A percentile compares a stretch with the other conserved stretches of the same genome.
phyloP scores from a whole-genome alignment of 352 stramenopile genomes.

The Phytopythium sindhum region DNA sequence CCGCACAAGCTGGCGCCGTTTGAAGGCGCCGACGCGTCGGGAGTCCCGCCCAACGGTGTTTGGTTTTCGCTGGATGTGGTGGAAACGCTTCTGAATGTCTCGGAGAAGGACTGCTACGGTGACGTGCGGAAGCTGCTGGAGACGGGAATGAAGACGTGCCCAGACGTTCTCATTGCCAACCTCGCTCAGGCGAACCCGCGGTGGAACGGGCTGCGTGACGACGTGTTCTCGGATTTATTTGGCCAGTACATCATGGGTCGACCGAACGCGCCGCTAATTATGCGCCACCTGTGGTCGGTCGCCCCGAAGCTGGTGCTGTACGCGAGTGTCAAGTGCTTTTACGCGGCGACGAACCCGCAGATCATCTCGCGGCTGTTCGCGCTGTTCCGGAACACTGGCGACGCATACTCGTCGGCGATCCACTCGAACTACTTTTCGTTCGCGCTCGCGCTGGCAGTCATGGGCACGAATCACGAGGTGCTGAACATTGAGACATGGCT shows the following conservation, averaged over 20 bases:
- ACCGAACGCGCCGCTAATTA: slow-evolving; percentile 83
- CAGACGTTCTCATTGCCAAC: slow-evolving; percentile 86
- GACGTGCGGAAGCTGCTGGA: slow-evolving; percentile 81
- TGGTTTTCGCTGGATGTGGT: slow-evolving; percentile 87
- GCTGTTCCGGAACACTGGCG: slow-evolving; percentile 81
- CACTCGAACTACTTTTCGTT: slow-evolving; percentile 90
- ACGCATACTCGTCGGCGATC: slow-evolving; percentile 76
- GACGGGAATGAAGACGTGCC: slow-evolving; percentile 76
- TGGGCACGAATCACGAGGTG: slow-evolving; percentile 86
- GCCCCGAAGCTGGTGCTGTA: slow-evolving; percentile 85
- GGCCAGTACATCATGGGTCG: slow-evolving; percentile 84
- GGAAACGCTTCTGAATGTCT: slow-evolving; percentile 74
- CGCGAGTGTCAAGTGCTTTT: slow-evolving; percentile 86
- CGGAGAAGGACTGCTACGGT: slow-evolving; percentile 81
- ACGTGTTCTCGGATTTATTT: slow-evolving; percentile 88
- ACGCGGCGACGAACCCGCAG: slow-evolving; percentile 69
- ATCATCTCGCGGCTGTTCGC: slow-evolving; percentile 83
- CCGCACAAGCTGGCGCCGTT: slow-evolving; percentile 80
- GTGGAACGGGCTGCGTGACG: slow-evolving; percentile 81
- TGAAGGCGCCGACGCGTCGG: slow-evolving; percentile 82
- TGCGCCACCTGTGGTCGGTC: slow-evolving; percentile 85
- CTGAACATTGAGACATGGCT: slow-evolving; percentile 83
- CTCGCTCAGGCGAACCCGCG: slow-evolving; percentile 67
- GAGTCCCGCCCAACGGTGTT: slow-evolving; percentile 80
- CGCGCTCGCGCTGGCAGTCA: slow-evolving; percentile 71